These are phyloP conservation scores for Xylaria sp. DNA, from an alignment of 2,329 filamentous ascomycete species.

Conservation along the genomic window DNA sequence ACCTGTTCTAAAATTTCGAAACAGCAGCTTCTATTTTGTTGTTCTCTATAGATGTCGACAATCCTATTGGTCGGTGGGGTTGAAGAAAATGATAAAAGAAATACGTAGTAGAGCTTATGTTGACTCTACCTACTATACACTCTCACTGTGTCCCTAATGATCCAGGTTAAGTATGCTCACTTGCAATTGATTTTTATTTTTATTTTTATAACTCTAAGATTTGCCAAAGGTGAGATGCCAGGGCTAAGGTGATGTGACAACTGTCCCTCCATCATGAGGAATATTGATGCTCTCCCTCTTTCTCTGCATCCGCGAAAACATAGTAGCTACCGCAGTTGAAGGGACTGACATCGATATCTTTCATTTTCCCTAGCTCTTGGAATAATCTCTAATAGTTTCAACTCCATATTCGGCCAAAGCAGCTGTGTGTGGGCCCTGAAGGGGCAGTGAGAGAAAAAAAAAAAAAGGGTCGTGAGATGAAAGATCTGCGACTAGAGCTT, in stretches of 20 bases:
- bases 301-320: background rate
- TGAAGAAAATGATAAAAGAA: background rate
- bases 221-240: background rate
- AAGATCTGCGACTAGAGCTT: too few species aligned
- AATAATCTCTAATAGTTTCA: background rate
- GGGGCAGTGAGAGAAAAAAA: background rate
- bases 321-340: background rate
- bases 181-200: background rate
- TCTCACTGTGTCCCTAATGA: background rate
- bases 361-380: background rate
- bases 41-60: too few species aligned
- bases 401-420: background rate
- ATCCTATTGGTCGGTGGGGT: too few species aligned
- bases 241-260: background rate
- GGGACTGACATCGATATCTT: background rate
- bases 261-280: too few species aligned
- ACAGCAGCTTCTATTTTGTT: background rate
- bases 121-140: background rate
- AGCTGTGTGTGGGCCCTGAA: too few species aligned
- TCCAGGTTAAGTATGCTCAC: background rate
- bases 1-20: background rate
- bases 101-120: too few species aligned
- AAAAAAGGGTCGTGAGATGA: background rate
- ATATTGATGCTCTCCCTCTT: too few species aligned
- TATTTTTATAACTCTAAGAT: background rate